Percentiles rank a stretch among this genome's conserved stretches.
These are phyloP conservation scores for Aspergillus novoparasiticus DNA, from an alignment of 2,329 filamentous ascomycete genomes.

Conservation along the genomic window DNA sequence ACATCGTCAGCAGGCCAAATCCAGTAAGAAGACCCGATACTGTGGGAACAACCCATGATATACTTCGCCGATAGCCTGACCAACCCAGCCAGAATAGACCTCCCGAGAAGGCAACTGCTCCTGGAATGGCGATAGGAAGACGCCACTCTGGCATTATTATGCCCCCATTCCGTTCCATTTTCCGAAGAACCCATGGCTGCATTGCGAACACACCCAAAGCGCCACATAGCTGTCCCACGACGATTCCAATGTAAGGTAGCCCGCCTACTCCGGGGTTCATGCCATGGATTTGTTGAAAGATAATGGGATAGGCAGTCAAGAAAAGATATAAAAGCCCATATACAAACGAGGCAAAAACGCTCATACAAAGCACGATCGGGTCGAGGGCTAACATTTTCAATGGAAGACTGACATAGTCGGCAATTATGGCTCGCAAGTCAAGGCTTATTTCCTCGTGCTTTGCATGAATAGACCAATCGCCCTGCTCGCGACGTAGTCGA, in stretches of 20 bases:
- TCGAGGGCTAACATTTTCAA: constrained; percentile 36
- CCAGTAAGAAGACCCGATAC: constrained; percentile 55
- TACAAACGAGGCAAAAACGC: constrained; percentile 37
- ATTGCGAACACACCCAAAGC: constrained; percentile 61
- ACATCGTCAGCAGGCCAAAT: constrained; percentile 60
- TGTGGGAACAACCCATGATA: constrained; percentile 45
- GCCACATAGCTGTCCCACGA: constrained; percentile 70
- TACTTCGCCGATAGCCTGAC: constrained; percentile 57
- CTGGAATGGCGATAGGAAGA: constrained; percentile 54
- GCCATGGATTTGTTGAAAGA: constrained; percentile 59
- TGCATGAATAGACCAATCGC: constrained; percentile 40
- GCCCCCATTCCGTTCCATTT: constrained; percentile 69
- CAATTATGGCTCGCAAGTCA: constrained; percentile 36
- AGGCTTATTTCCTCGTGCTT: constrained; percentile 27
- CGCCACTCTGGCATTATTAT: constrained; percentile 61
- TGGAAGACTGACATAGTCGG: constrained; percentile 37
- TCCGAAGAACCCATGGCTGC: constrained; percentile 37
- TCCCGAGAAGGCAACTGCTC: constrained; percentile 54
- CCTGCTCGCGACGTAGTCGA: constrained; percentile 36
- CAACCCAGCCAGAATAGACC: constrained; percentile 75
- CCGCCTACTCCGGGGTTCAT: constrained; percentile 72
- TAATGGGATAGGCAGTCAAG: constrained; percentile 38
- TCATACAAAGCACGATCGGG: constrained; percentile 40
- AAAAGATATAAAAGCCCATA: constrained; percentile 31
- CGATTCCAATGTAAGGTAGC: constrained; percentile 82